Evolutionary conservation across 495 filamentous ascomycete species (phyloP), one percentile per base, ranked within the genome.

Genomic region (Aspergillus bertholletiae): DNA sequence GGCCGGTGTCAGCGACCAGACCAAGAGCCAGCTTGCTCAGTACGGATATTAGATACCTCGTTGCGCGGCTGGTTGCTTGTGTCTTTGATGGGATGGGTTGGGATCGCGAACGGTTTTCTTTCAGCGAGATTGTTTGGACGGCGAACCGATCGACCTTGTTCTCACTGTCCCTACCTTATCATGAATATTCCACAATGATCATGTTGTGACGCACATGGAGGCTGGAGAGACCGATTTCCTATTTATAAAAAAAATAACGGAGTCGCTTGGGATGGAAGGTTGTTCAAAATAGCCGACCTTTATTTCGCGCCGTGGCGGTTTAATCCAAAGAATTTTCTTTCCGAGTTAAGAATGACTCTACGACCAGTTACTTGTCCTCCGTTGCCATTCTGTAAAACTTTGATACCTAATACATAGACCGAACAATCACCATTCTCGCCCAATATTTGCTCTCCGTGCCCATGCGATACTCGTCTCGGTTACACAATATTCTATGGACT

Each of bases 1-100:
- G 72, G 91, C 91, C 56, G 90, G 82, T 71, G 88, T 96, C 76
- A 86, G 92, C 80, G 83, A 78, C 49, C 81, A 84, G 75, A 80
- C 77, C 64, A 85, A 85, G 79, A 74, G 72, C 74, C 83, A 89
- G 75, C 77, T 90, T 68, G 86, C 83, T 70, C 62, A 81, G 67
- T 84, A 79, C 69, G 87, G 87, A 59, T 90, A 86, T 76, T 90
- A 90, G 80, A 74, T 72, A 75, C 71, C 71, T 75, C 41, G 62
- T 69, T 63, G 67, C 66, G 69, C 69, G 68, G 70, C 70, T 65
- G 70, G 74, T 74, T 77, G 70, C 58, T 70, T 73, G 69, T 75
- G 73, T 73, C 65, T 68, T 62, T 69, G 70, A 72, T 66, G 73
- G 65, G 68, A 64, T 66, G 66, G 71, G 67, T 69, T 72, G 68